Base-by-base conservation (phyloP, 2,329 filamentous ascomycete genomes). In the Botrytis fragariae region DNA sequence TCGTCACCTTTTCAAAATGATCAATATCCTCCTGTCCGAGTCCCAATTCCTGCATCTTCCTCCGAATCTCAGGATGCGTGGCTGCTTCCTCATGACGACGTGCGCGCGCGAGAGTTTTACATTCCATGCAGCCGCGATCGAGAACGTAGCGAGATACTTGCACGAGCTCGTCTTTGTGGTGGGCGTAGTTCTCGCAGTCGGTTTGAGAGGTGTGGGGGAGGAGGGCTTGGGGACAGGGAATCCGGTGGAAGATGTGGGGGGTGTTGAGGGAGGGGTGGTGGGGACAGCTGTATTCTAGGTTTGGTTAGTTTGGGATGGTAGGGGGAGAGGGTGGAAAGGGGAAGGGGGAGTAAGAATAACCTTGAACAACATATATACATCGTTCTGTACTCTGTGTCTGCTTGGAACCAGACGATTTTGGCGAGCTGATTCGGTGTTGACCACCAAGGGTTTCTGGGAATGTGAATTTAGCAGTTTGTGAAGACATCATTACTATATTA, bases 11-110 rank as follows among this genome's bases (percentile, higher is more conserved):
- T 9, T 32, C n/a, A 4, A 32, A 44, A 5, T 63, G 37, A 18
- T 44, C 39, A 0, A 32, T 45, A 1, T 8, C 44, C 3, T 64
- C 39, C 2, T n/a, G 22, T 2, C 8, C 37, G 0, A 57, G 3
- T 18, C 48, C 35, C 1, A 68, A 8, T 1, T 22, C 35, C 18
- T 12, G 5, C 45, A 57, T 68, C 16, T 20, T 57, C 3, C 9
- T 7, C 0, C 9, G 12, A 3, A 42, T 42, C 2, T 29, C 22
- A 1, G 35, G 8, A 22, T 42, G 18, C 0, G 16, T 29, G 0
- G 9, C 1, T 3, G 35, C 16, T 22, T 68, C 45, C 0, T 39
- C 8, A 0, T 4, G 8, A 1, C 35, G 35, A 3, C 9, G 16
- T 2, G 0, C 4, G 3, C 45, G 45, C 1, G 64, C 48, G 7